Evolutionary conservation across 441 rosid species (phyloP), one percentile per base, ranked within the genome.

Genomic region (Aleurites moluccanus): DNA sequence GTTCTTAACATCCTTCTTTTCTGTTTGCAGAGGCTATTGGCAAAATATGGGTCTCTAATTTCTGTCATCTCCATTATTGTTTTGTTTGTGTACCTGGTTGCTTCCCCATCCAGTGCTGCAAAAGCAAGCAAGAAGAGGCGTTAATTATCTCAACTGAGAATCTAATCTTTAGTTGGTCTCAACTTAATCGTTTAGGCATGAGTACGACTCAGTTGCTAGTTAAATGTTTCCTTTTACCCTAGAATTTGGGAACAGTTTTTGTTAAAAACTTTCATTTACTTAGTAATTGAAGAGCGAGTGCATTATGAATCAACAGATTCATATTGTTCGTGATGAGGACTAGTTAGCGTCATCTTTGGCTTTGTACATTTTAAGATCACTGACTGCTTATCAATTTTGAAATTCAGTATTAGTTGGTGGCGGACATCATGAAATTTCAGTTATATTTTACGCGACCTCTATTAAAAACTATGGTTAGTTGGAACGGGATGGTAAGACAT

Each of bases 91-190:
- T 90, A 85, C 88, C 78, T 93, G 80, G 50, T 96, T 38, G 75
- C 85, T 35, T 67, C 84, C 49, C 98, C 98, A 14, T 85, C 93
- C 14, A 69, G 87, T 52, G 80, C 81, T 33, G 85, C 89, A 44
- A 93, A 88, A 80, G 85, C 82, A 21, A 82, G 92, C 94, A 93
- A 92, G 90, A 96, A 96, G 88, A 93, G 75, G 86, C 93, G 96
- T 10, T 93, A 81, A 86, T 33, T 21, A 45, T 62, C 64, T 21
- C 68, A 56, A 65, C 59, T 28, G 77, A 57, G 70, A 69, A 67
- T 64, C 70, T 27, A 42, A 68, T 38, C n/a, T 65, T 45, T 49
- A 64, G 65, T 42, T 49, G 40, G 18, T 23, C 50, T n/a, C 23
- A 15, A 70, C 3, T n/a, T 42, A 30, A 30, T 49, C 44, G 42